These are phyloP conservation scores for Pythium dissotocum DNA, from an alignment of 352 stramenopile species.

Conservation along the genomic window DNA sequence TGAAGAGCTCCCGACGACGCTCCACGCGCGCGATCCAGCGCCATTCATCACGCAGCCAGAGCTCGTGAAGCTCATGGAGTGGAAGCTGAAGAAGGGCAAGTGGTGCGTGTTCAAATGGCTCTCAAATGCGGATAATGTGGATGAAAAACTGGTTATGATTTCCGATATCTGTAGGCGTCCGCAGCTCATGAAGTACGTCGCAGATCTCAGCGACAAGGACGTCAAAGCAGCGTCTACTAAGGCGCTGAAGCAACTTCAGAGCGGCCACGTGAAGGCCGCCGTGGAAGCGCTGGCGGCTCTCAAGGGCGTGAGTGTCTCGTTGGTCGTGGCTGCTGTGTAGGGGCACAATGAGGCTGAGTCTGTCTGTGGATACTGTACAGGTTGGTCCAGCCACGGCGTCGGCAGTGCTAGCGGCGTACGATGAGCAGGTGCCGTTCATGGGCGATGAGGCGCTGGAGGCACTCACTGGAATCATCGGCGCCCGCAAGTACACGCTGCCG, in stretches of 20 bases:
- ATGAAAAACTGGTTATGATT: not conserved
- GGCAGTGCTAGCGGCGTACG: conserved; percentile 69
- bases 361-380: conserved; percentile 27
- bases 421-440: conserved; percentile 74
- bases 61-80: conserved; percentile 70
- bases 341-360: not conserved
- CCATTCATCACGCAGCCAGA: conserved; percentile 57
- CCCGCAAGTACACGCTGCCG: conserved; percentile 75
- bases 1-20: conserved; percentile 34
- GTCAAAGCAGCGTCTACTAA: conserved; percentile 50
- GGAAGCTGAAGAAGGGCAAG: conserved; percentile 87
- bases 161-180: conserved; percentile 41
- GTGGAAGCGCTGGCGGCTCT: conserved; percentile 54
- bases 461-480: conserved; percentile 60
- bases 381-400: conserved; percentile 78
- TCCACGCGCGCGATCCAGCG: conserved; percentile 48
- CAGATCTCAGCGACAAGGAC: conserved; percentile 38
- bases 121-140: not conserved
- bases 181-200: conserved; percentile 75
- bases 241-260: conserved; percentile 46
- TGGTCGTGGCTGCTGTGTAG: not conserved
- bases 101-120: conserved; percentile 39
- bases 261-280: conserved; percentile 38
- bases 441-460: conserved; percentile 77
- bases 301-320: conserved; percentile 56